Conservation (phyloP, 495 filamentous ascomycete species). For the Pyronema domesticum region DNA sequence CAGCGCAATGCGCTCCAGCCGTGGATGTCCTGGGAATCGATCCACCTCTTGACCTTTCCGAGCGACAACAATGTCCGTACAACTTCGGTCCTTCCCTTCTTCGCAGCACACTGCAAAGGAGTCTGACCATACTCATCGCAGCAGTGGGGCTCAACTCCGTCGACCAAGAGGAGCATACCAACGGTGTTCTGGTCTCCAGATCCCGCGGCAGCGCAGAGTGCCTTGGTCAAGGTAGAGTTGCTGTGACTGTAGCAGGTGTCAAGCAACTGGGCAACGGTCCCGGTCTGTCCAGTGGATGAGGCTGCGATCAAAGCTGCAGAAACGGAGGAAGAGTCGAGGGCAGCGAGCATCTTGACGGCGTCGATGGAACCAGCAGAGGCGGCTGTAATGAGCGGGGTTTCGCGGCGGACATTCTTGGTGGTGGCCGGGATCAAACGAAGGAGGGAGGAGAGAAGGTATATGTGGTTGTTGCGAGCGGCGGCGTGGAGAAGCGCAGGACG, state of each 20-base stretch:
- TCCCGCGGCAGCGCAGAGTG: neutral
- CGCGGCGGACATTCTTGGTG: neutral
- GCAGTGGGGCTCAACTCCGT: neutral
- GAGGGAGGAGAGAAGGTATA: neutral
- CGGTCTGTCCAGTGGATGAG: neutral
- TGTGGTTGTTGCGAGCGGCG: neutral
- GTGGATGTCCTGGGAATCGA: constrained; percentile 1
- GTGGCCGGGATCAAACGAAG: neutral
- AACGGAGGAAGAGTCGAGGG: neutral
- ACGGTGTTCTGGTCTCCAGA: neutral
- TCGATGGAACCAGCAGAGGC: neutral
- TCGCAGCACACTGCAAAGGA: neutral
- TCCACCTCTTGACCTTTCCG: neutral
- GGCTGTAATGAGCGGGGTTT: neutral
- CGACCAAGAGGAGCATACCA: neutral
- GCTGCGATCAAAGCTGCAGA: neutral
- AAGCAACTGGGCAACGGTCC: neutral
- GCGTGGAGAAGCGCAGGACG: neutral
- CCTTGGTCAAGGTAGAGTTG: neutral
- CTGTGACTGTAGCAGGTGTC: neutral
- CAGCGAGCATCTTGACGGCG: neutral
- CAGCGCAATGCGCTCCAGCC: constrained; percentile 2
- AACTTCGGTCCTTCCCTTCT: neutral
- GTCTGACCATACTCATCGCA: neutral
- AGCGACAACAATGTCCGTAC: neutral